Conservation (phyloP, 2,329 filamentous ascomycete genomes). For the Cytospora mali region DNA sequence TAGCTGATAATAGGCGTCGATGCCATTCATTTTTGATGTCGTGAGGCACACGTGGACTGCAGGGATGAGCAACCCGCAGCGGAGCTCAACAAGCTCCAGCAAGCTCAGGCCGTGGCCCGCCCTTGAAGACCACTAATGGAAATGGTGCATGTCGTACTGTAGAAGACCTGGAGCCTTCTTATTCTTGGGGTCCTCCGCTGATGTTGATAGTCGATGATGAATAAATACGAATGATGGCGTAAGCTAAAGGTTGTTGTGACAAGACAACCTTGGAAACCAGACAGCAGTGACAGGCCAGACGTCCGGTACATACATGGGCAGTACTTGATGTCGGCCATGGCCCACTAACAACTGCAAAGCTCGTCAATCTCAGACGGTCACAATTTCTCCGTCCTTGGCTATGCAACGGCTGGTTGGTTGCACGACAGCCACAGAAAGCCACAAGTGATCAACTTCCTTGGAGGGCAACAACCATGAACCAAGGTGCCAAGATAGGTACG, state of each 20-base stretch:
- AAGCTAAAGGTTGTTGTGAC: not conserved
- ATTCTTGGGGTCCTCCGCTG: not conserved
- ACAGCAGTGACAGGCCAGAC: too few species aligned
- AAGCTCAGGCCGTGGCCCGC: not conserved
- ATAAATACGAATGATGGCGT: not conserved
- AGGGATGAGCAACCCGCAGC: not conserved
- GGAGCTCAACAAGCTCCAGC: not conserved
- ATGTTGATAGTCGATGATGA: not conserved
- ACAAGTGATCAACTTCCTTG: not conserved
- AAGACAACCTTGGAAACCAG: too few species aligned
- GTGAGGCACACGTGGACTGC: not conserved
- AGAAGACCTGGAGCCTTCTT: not conserved
- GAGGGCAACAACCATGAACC: not conserved
- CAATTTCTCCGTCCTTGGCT: not conserved
- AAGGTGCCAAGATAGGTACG: too few species aligned
- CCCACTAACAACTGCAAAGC: not conserved
- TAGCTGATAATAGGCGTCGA: too few species aligned
- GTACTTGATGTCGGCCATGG: too few species aligned
- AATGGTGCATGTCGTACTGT: not conserved
- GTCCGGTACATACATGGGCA: too few species aligned
- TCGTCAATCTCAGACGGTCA: not conserved
- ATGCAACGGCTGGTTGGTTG: too few species aligned
- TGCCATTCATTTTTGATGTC: not conserved
- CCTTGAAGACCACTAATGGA: not conserved
- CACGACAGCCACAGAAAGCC: too few species aligned